phyloP scores from a whole-genome alignment of 306 rosid species.

The Vigna trinervia region DNA sequence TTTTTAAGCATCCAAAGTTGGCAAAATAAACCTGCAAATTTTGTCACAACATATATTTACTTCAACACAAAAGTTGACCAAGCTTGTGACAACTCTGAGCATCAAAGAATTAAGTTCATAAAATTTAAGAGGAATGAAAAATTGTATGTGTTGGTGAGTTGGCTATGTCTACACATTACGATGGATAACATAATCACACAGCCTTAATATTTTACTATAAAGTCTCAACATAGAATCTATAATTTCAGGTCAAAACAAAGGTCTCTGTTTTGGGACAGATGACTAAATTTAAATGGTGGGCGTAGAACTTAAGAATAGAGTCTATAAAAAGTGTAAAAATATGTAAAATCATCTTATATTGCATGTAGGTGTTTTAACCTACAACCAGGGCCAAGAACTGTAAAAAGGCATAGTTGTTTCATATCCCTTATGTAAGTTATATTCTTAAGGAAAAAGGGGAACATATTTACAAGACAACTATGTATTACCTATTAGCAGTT shows the following conservation, averaged over 20 bases:
- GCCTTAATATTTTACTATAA: neutral
- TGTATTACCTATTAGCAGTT: constrained; percentile 10
- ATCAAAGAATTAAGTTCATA: constrained; percentile 12
- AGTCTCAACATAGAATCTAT: neutral
- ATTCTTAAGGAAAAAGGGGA: constrained; percentile 7
- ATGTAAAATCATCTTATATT: constrained; percentile 10
- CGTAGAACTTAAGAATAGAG: neutral
- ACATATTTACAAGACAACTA: constrained; percentile 7
- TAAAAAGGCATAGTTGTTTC: neutral
- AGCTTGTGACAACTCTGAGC: neutral
- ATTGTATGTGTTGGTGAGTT: neutral
- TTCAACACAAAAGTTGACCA: constrained; percentile 17
- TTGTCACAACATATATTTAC: constrained; percentile 34
- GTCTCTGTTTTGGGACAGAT: constrained; percentile 14
- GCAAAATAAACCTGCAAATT: constrained; percentile 96
- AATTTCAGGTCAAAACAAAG: neutral
- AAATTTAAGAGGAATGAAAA: neutral
- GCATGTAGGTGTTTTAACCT: constrained; percentile 17
- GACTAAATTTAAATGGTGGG: constrained; percentile 31
- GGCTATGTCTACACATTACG: constrained; percentile 15
- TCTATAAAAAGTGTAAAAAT: neutral
- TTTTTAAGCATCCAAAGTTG: constrained; percentile 95
- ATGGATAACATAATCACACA: neutral
- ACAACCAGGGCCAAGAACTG: constrained; percentile 10
- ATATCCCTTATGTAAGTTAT: neutral